These are phyloP conservation scores for Leccinum broughii DNA, from an alignment of 768 basidiomycete genomes.

Conservation along the genomic window DNA sequence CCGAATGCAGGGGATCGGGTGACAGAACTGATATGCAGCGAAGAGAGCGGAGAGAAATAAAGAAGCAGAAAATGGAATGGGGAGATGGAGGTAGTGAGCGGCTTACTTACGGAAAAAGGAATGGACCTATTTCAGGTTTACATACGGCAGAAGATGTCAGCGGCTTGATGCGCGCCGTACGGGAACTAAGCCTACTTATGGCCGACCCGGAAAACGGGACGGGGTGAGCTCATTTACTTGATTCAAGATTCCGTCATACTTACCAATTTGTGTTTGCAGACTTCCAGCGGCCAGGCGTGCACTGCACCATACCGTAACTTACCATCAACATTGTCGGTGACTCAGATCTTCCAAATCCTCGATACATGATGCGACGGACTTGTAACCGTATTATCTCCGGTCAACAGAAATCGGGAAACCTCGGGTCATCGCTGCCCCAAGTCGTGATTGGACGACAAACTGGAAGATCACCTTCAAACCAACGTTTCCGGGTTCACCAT, in stretches of 20 bases:
- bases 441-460: background rate
- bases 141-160: background rate
- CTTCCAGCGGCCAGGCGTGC: background rate
- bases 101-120: background rate
- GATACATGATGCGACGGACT: background rate
- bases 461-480: background rate
- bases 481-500: background rate
- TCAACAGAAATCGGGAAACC: background rate
- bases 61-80: background rate
- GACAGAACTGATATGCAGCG: background rate
- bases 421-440: background rate
- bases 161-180: too few relatives aligned
- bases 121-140: background rate
- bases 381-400: background rate
- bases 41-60: background rate
- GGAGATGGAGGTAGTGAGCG: background rate
- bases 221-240: too few relatives aligned
- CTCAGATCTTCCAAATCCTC: too few relatives aligned
- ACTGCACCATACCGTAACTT: background rate
- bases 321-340: background rate
- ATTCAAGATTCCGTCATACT: too few relatives aligned
- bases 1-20: background rate
- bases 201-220: too few relatives aligned
- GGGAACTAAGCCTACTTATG: too few relatives aligned
- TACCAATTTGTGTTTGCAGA: too few relatives aligned